These are phyloP conservation scores for Hura crepitans DNA, from an alignment of 441 rosid species.

Conservation along the genomic window DNA sequence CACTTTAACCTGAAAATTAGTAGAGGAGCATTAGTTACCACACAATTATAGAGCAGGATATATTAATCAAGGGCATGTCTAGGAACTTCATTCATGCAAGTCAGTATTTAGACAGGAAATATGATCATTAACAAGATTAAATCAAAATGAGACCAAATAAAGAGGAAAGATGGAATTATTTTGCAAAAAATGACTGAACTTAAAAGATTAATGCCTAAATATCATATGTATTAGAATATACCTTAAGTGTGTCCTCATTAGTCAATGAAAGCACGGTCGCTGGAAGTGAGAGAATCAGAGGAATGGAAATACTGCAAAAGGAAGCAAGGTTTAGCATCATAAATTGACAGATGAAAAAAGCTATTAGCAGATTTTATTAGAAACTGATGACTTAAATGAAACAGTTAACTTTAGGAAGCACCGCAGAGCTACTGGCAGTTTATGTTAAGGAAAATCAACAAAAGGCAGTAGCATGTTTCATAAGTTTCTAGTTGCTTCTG, in stretches of 20 bases:
- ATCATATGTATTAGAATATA: constrained; percentile 22
- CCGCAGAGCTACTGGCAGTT: background rate
- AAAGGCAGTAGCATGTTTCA: background rate
- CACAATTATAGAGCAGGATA: constrained; percentile 15
- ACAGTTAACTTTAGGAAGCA: background rate
- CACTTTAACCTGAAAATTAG: constrained; percentile 63
- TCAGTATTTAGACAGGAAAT: background rate
- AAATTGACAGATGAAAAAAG: background rate
- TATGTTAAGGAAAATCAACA: background rate
- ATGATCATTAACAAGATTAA: background rate
- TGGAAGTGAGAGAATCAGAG: constrained; percentile 79
- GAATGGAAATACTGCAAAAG: constrained; percentile 65
- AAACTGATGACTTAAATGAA: background rate
- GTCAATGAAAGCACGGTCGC: constrained; percentile 76
- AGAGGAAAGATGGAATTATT: background rate
- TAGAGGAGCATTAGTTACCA: constrained; percentile 4
- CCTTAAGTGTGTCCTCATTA: constrained; percentile 71
- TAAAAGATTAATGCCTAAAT: background rate
- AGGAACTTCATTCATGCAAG: background rate
- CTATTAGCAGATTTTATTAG: background rate
- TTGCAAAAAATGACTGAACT: background rate
- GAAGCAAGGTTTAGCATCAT: constrained; percentile 12
- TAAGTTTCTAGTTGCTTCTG: background rate
- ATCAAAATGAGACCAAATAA: background rate
- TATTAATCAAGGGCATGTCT: background rate